Base-by-base conservation (phyloP, 352 stramenopile genomes). In the Phytophthora multivora region DNA sequence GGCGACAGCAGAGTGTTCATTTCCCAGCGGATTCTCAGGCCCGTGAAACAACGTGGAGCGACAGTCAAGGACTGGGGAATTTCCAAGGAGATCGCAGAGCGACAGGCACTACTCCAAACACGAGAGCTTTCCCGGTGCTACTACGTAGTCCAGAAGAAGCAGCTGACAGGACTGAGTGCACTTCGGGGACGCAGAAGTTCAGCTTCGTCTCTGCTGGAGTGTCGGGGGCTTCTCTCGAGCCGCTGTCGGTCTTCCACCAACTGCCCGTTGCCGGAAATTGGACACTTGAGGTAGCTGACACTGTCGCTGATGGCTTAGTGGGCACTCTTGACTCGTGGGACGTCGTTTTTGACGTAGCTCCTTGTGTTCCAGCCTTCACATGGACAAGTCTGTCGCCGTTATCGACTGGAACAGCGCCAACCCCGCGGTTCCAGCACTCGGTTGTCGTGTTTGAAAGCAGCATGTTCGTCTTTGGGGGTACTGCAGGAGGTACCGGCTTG, bases 401-500 rank as follows among this genome's bases (percentile, higher is more conserved):
- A 1, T 51, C 67, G 0, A 75, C 55, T 12, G 84, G 82, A 5
- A 63, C 59, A 18, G 59, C 66, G 11, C 84, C 84, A 18, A 67
- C 66, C 2, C 47, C 80, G 25, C 74, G 84, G 7, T 91, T 80
- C 15, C 70, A 87, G 23, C 84, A 93, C 66, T 71, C 82, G 0
- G 74, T 74, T 25, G 60, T 93, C 50, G 77, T 83, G 19, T 77
- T 74, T 45, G 57, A 80, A 19, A 85, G 39, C 56, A 83, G 70
- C 23, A 82, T 93, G 75, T 93, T 93, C 53, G 60, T 91, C n/a
- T 88, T 72, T 21, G 84, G 82, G 18, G 84, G 84, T 11, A 54
- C 60, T 38, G 80, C 51, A 21, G 71, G 64, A 5, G 35, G n/a
- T 1, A 71, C 69, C n/a, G 59, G 68, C 0, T 48, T 66, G 35